A percentile compares a stretch with the other conserved stretches of the same genome.
Evolutionary conservation across 2,329 filamentous ascomycete species (phyloP).

Genomic region (Fusarium citri): DNA sequence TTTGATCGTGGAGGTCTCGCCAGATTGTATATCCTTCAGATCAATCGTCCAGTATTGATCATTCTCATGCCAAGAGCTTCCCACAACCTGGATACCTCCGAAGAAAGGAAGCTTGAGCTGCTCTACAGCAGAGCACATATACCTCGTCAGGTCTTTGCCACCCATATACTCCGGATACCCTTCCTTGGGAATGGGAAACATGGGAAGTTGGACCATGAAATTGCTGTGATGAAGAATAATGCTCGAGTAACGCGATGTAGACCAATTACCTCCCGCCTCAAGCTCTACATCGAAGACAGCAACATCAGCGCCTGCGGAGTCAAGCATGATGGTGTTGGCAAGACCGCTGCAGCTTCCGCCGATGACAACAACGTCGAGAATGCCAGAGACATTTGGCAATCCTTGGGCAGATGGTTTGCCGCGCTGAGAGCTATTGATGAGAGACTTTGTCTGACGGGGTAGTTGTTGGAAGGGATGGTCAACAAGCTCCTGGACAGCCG

Average conservation of each 20-base stretch:
- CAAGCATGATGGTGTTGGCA: slow-evolving; percentile 1
- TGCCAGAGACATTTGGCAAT: neutral
- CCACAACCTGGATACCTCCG: neutral
- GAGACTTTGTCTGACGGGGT: neutral
- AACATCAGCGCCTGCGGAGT: neutral
- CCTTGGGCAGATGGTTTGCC: neutral
- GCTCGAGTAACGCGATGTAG: neutral
- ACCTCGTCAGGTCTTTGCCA: neutral
- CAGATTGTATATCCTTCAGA: neutral
- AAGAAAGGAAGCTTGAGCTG: slow-evolving; percentile 2
- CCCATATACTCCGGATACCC: neutral
- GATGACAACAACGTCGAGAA: neutral
- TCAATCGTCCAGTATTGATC: neutral
- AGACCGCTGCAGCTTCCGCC: neutral
- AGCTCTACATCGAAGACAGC: neutral
- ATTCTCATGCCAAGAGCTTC: neutral
- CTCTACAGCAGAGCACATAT: neutral
- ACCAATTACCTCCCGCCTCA: neutral
- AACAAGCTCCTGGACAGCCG: neutral
- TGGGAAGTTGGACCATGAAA: neutral
- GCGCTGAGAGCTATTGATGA: neutral
- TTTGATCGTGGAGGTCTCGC: neutral
- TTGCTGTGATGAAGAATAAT: neutral
- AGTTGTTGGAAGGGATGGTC: neutral
- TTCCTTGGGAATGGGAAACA: neutral